Evolutionary conservation across 805 yeast species (phyloP), one percentile per base, ranked within the genome.

Genomic region (Candida insectorum): DNA sequence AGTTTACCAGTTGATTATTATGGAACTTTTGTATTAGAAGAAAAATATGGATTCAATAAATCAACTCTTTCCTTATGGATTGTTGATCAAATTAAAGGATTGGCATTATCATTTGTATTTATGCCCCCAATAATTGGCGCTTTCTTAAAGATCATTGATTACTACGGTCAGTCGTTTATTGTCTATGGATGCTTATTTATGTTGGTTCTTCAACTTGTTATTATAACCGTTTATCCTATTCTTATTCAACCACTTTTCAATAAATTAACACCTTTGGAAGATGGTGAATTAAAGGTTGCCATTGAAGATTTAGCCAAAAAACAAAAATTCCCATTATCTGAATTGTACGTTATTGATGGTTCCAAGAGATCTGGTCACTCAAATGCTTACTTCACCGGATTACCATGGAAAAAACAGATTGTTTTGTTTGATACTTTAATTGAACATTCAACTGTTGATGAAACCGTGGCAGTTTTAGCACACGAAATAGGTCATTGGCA

Each of bases 401-500:
- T 93, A 50, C 98, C 98, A 25, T 91, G 97, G 91, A 81, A 87
- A 37, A 93, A 93, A 63, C 91, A 89, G 61, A 93, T 93, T 63
- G 97, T 93, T 32, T 73, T 93, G 27, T 93, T 71, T 55, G 99
- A 93, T 51, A 93, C 97, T 7, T 74, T 93, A 63, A 81, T 93
- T 44, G 78, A 85, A 41, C 82, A 85, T 39, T 80, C 88, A 21
- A 63, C 88, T 19, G 73, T 77, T 18, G 75, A 73, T 26, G 95
- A 93, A 60, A 85, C 88, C 25, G 86, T 88, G 33, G 97, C 97
- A 33, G 96, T 93, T 1, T 71, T 91, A 44, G 97, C 95, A n/a
- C 99, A 93, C 55, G 99, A 93, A 66, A 82, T 93, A 47, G 99
- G 99, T 32, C 99, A 93, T 59, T 93, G 99, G 99, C 81, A 82